phyloP scores from a whole-genome alignment of 106 monocot species.

The Dendrobium chrysotoxum region DNA sequence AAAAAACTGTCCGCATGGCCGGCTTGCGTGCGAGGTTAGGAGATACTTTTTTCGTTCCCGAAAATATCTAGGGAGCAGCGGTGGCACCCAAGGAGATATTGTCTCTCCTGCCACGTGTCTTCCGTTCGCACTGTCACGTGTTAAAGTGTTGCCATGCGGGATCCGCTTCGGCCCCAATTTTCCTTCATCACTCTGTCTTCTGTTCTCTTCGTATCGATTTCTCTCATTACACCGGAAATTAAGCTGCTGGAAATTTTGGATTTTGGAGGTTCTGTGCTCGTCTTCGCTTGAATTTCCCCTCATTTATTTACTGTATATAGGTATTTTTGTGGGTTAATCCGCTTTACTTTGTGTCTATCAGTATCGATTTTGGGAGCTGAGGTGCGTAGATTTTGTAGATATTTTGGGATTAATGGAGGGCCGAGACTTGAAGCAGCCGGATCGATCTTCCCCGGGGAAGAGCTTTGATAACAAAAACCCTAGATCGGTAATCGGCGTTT shows the following conservation, averaged over 20 bases:
- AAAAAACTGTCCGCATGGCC: too few species aligned
- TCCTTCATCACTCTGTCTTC: neutral
- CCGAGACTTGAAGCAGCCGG: neutral
- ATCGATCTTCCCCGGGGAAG: neutral
- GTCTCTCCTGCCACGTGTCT: neutral
- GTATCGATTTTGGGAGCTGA: neutral
- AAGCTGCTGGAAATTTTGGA: neutral
- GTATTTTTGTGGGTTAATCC: neutral
- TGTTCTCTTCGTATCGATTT: neutral
- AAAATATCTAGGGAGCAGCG: neutral
- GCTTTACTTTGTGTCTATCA: neutral
- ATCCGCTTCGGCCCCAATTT: neutral
- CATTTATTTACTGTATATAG: neutral
- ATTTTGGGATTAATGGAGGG: neutral
- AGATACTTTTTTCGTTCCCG: neutral
- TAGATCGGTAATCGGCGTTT: slow-evolving; percentile 1
- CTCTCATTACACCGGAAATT: neutral
- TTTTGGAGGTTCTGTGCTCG: slow-evolving; percentile 8
- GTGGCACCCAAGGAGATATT: neutral
- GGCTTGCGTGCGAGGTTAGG: neutral
- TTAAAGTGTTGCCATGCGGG: slow-evolving; percentile 2
- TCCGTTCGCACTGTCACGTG: neutral
- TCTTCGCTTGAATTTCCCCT: neutral
- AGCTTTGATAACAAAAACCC: neutral
- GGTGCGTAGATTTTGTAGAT: neutral